phyloP scores from a whole-genome alignment of 768 basidiomycete species.

The Russula vinacea region DNA sequence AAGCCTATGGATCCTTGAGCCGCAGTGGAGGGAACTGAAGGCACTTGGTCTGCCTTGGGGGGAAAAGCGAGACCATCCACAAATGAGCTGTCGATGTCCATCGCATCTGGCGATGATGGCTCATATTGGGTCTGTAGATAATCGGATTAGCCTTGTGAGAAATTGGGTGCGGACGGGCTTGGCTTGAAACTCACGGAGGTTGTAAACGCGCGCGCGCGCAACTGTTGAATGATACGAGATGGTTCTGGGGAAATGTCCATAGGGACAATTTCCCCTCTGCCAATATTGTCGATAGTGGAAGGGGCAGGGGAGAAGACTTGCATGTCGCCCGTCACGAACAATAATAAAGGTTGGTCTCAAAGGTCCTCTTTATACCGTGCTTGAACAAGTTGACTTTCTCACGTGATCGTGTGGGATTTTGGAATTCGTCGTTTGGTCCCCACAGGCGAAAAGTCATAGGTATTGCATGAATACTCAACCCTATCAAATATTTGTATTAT shows the following conservation, averaged over 20 bases:
- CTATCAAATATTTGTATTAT: too few species aligned
- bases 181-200: slow-evolving; percentile 45
- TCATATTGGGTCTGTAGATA: slow-evolving; percentile 39
- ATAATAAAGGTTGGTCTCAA: slow-evolving; percentile 5
- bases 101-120: slow-evolving; percentile 52
- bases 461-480: too few species aligned
- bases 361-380: slow-evolving; percentile 11
- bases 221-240: slow-evolving; percentile 34
- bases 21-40: slow-evolving; percentile 33
- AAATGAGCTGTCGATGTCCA: slow-evolving; percentile 69
- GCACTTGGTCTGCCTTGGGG: slow-evolving; percentile 13
- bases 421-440: too few species aligned
- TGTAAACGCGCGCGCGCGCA: slow-evolving; percentile 64
- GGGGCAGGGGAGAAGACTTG: slow-evolving; percentile 47
- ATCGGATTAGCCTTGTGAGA: slow-evolving; percentile 26
- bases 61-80: slow-evolving; percentile 34
- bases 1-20: slow-evolving; percentile 39
- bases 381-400: slow-evolving; percentile 25
- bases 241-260: slow-evolving; percentile 84
- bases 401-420: slow-evolving; percentile 23
- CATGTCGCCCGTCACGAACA: slow-evolving; percentile 44
- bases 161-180: neutral
- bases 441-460: too few species aligned
- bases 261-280: slow-evolving; percentile 47
- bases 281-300: slow-evolving; percentile 46